Conservation (phyloP, 2,329 filamentous ascomycete species). For the Xylariaceae sp. region DNA sequence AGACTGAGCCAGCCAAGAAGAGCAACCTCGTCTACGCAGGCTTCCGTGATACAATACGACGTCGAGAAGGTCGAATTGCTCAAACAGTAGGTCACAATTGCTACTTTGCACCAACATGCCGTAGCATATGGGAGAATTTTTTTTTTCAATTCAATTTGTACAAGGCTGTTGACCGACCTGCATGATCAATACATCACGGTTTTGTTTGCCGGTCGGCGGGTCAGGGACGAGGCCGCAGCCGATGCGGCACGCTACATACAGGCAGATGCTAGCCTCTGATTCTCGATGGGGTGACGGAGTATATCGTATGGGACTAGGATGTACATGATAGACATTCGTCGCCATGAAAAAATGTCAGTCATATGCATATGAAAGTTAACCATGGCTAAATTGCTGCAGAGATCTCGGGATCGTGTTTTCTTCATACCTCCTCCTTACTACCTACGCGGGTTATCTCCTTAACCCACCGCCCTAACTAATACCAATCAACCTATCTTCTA, state of each 20-base stretch:
- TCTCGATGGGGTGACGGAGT: constrained; percentile 16
- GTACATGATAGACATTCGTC: constrained; percentile 12
- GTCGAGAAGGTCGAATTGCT: constrained; percentile 23
- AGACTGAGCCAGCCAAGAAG: constrained; percentile 1
- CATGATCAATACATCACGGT: constrained; percentile 28
- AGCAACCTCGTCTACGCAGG: constrained; percentile 19
- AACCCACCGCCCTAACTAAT: not conserved
- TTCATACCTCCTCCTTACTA: not conserved
- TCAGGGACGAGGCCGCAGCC: constrained; percentile 29
- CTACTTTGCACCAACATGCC: constrained; percentile 21
- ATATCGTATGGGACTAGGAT: constrained; percentile 10
- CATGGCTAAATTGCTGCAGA: constrained; percentile 6
- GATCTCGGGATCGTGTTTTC: constrained; percentile 4
- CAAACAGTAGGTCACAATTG: constrained; percentile 16
- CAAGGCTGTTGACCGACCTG: constrained; percentile 29
- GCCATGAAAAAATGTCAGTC: constrained; percentile 6
- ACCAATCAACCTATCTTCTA: not conserved
- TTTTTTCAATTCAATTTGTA: constrained; percentile 23
- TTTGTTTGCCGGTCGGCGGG: constrained; percentile 30
- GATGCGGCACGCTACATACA: constrained; percentile 27
- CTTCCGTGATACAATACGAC: constrained; percentile 22
- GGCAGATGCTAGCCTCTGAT: constrained; percentile 21
- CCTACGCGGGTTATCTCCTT: too few species aligned
- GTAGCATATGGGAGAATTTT: constrained; percentile 12
- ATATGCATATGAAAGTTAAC: constrained; percentile 10